Evolutionary conservation across 495 filamentous ascomycete species (phyloP).

Genomic region (Aspergillus biplanus): DNA sequence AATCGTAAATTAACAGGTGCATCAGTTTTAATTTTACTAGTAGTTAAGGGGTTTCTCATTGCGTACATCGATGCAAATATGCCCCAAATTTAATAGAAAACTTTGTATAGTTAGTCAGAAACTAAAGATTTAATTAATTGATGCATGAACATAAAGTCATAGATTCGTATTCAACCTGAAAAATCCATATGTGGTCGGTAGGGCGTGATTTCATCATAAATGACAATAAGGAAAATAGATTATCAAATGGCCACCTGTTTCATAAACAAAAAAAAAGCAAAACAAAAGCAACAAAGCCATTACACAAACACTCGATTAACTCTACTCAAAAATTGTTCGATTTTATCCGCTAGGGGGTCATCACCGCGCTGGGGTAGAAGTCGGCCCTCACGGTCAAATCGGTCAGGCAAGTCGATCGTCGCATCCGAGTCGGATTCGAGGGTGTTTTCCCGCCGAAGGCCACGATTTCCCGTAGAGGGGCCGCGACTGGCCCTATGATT

Average conservation of each 20-base stretch:
- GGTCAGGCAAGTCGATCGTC: slow-evolving; percentile 61
- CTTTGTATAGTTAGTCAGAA: no score
- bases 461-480: slow-evolving; percentile 13
- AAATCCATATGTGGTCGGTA: no score
- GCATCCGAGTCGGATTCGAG: slow-evolving; percentile 46
- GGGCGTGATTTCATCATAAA: not conserved
- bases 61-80: no score
- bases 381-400: slow-evolving; percentile 66
- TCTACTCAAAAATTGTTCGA: slow-evolving; percentile 45
- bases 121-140: no score
- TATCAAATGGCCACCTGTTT: not conserved
- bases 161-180: no score
- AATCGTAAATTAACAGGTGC: no score
- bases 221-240: not conserved
- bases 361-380: slow-evolving; percentile 43
- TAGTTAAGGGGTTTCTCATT: no score
- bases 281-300: slow-evolving; percentile 6
- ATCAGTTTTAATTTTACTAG: no score
- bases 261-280: not conserved
- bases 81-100: no score
- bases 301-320: slow-evolving; percentile 34
- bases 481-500: slow-evolving; percentile 10
- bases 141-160: no score
- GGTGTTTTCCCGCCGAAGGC: slow-evolving; percentile 16
- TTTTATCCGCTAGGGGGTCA: slow-evolving; percentile 38